Evolutionary conservation across 202 grass and related monocot genomes (phyloP), one percentile per base, ranked within the genome.

Genomic region (Hordeum pubiflorum): DNA sequence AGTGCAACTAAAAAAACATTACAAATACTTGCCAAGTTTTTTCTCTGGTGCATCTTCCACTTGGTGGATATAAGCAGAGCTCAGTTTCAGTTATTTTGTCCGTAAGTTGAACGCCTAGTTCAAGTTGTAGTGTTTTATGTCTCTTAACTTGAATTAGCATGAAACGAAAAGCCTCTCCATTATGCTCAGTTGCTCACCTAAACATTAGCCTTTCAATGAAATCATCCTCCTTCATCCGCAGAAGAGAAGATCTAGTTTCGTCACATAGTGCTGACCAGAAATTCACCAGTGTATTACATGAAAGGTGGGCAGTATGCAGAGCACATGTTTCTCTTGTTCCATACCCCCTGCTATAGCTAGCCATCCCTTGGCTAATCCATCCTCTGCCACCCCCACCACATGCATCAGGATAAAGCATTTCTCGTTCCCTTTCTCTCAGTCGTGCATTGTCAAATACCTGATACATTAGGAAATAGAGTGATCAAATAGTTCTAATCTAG

Each of bases 391-490:
- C 89, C 23, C 85, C 96, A 86, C 96, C 96, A 86, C 96, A 98
- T 33, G 96, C 96, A 82, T 98, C 96, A 81, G 96, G 92, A 84
- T 98, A 98, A 68, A 98, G 87, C 88, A 98, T 86, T 83, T 98
- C 92, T 26, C 96, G 75, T 82, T 98, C 96, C 62, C 89, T 87
- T 80, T 98, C 96, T 79, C 96, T 95, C 75, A 83, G 85, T 59
- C 87, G 88, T 80, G 92, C 96, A 86, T 90, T 98, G 78, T 98
- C 96, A 95, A 95, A 98, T 43, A 95, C 96, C 90, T 98, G 77
- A 31, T 52, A 10, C 24, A 72, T 81, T 83, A 76, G 40, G 21
- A 61, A 80, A 56, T 77, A 58, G 65, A 85, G 26, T 75, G 9
- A 20, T 75, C 12, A 61, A 83, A 80, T 10, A 15, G 68, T 18